A percentile compares a stretch with the other conserved stretches of the same genome.
Evolutionary conservation across 768 basidiomycete species (phyloP).

Genomic region (Trametes sanguinea): DNA sequence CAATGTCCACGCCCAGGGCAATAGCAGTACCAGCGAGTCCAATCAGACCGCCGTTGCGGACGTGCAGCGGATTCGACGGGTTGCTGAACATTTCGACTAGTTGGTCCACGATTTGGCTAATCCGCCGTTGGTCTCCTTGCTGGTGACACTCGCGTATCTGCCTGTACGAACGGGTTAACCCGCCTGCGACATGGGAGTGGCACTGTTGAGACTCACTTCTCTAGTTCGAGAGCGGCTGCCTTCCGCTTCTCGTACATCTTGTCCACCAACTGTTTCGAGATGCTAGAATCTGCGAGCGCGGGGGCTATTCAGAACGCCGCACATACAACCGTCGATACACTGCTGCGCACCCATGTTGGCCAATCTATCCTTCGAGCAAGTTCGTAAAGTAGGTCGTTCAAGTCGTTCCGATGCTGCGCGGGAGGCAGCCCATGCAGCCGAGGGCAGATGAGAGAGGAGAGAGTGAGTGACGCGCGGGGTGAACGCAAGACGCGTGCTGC

Average conservation of each 20-base stretch:
- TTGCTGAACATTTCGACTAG: conserved; percentile 93
- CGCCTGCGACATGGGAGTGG: not conserved
- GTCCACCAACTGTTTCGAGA: conserved; percentile 82
- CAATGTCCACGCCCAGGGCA: conserved; percentile 89
- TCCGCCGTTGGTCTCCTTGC: conserved; percentile 78
- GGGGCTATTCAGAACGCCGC: conserved; percentile 3
- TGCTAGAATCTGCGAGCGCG: conserved; percentile 58
- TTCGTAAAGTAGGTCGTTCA: not conserved
- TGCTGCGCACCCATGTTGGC: conserved; percentile 27
- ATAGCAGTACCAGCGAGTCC: conserved; percentile 97
- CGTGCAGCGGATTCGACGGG: conserved; percentile 77
- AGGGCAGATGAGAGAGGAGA: not conserved
- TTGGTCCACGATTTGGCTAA: conserved; percentile 88
- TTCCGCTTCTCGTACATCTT: conserved; percentile 98
- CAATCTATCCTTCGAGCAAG: not conserved
- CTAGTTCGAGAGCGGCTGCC: conserved; percentile 91
- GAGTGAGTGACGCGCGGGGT: conserved; percentile 18
- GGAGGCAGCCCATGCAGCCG: conserved; percentile 12
- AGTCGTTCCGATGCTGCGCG: not conserved
- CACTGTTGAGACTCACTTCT: conserved; percentile 64
- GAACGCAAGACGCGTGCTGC: conserved; percentile 13
- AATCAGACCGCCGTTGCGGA: conserved; percentile 93
- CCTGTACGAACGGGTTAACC: conserved; percentile 38
- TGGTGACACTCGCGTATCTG: conserved; percentile 86
- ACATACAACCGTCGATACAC: not conserved